These are phyloP conservation scores for Trichosanthes truncata DNA, from an alignment of 306 rosid genomes.

Conservation along the genomic window DNA sequence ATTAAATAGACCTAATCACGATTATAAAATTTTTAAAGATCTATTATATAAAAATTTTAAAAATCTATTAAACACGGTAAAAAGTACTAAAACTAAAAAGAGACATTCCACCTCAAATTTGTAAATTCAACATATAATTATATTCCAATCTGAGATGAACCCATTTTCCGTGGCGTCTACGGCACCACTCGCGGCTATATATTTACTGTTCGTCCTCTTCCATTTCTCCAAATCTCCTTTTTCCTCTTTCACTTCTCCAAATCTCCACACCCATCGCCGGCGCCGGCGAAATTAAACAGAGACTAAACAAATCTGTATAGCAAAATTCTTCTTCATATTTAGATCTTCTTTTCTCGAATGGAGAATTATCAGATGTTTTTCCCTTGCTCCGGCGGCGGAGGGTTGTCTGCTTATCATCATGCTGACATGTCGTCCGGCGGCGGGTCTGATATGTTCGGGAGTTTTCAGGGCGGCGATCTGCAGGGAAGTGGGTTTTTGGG, in stretches of 20 bases:
- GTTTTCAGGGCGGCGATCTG: not conserved
- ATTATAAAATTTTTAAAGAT: no score
- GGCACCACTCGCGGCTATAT: not conserved
- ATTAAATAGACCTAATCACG: no score
- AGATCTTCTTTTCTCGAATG: not conserved
- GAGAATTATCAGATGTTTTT: slow-evolving; percentile 10
- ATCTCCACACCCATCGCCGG: not conserved
- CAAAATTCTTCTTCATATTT: no score
- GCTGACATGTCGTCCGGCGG: not conserved
- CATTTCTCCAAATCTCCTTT: not conserved
- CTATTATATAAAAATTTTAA: no score
- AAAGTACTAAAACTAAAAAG: no score
- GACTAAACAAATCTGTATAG: no score
- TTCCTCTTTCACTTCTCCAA: not conserved
- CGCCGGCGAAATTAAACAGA: not conserved
- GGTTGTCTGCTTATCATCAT: not conserved
- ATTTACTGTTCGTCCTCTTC: not conserved
- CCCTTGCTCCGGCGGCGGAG: not conserved
- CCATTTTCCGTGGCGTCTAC: not conserved
- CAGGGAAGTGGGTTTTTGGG: slow-evolving; percentile 18
- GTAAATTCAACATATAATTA: not conserved
- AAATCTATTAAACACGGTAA: no score
- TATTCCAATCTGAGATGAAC: not conserved
- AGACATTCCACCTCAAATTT: no score
- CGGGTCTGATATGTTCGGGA: not conserved